These are phyloP conservation scores for Tolypocladium inflatum DNA, from an alignment of 2,329 filamentous ascomycete species.

Conservation along the genomic window DNA sequence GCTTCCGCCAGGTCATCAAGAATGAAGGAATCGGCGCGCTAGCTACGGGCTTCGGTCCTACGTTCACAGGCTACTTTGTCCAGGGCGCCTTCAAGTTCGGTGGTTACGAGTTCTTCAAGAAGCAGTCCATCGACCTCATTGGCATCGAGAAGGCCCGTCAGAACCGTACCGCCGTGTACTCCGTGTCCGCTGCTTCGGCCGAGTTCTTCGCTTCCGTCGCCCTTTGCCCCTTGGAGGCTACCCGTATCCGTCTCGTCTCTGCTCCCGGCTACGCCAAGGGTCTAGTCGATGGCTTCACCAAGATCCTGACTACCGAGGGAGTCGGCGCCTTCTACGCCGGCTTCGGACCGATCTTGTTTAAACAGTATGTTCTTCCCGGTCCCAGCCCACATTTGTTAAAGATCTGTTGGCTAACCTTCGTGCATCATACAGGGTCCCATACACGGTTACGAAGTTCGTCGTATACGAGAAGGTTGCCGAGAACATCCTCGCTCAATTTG, in stretches of 20 bases:
- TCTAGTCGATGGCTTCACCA: constrained; percentile 68
- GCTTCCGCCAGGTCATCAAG: constrained; percentile 75
- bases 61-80: constrained; percentile 84
- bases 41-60: constrained; percentile 77
- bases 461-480: constrained; percentile 85
- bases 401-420: no score
- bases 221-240: constrained; percentile 85
- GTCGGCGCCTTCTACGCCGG: constrained; percentile 81
- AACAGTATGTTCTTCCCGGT: constrained; percentile 24
- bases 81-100: constrained; percentile 91
- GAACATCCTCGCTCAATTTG: constrained; percentile 55
- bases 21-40: constrained; percentile 81
- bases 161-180: constrained; percentile 75
- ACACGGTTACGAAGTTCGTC: constrained; percentile 94
- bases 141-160: constrained; percentile 69
- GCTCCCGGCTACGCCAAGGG: constrained; percentile 78
- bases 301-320: constrained; percentile 78
- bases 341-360: constrained; percentile 75
- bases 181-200: constrained; percentile 55
- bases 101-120: constrained; percentile 95
- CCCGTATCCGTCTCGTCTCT: constrained; percentile 86
- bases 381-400: no score
- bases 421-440: constrained; percentile 55
- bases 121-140: constrained; percentile 72
- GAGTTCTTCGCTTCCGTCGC: constrained; percentile 70